These are phyloP conservation scores for Boletus bicolor DNA, from an alignment of 768 basidiomycete species.

Conservation along the genomic window DNA sequence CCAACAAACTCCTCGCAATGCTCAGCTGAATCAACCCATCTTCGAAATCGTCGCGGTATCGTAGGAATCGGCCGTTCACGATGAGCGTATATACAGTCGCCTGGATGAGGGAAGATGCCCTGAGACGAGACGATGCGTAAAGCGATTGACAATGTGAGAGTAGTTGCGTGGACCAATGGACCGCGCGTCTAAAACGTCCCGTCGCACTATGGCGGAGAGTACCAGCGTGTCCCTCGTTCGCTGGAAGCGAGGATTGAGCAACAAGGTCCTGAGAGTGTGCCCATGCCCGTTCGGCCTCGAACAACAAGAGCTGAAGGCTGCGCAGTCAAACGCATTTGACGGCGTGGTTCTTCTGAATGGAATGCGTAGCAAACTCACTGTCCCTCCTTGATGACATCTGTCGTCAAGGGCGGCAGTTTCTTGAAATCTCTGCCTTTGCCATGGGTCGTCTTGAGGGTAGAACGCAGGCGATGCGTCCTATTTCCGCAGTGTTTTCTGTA, in stretches of 20 bases:
- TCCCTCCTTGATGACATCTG: conserved; percentile 75
- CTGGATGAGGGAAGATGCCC: conserved; percentile 61
- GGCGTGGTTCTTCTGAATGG: conserved; percentile 1
- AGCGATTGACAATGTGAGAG: conserved; percentile 70
- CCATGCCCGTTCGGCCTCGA: conserved; percentile 92
- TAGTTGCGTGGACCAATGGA: conserved; percentile 74
- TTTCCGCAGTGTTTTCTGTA: conserved; percentile 95
- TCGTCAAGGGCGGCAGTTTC: conserved; percentile 63
- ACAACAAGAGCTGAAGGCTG: conserved; percentile 79
- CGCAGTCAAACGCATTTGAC: conserved; percentile 4
- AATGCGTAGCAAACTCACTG: conserved; percentile 55
- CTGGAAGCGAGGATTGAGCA: conserved; percentile 47
- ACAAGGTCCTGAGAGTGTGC: conserved; percentile 81
- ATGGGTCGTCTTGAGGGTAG: conserved; percentile 79
- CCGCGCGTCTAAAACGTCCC: conserved; percentile 74
- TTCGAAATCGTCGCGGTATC: conserved; percentile 72
- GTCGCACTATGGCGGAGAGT: conserved; percentile 72
- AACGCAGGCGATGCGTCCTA: conserved; percentile 83
- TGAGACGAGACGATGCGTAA: conserved; percentile 49
- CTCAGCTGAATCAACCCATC: conserved; percentile 73
- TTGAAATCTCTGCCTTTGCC: conserved; percentile 91
- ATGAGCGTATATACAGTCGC: conserved; percentile 75
- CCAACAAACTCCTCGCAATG: conserved; percentile 72
- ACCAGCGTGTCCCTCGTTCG: conserved; percentile 49
- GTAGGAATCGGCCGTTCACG: conserved; percentile 78